Conservation (phyloP, 2,329 filamentous ascomycete genomes). For the Elsinoe ampelina region DNA sequence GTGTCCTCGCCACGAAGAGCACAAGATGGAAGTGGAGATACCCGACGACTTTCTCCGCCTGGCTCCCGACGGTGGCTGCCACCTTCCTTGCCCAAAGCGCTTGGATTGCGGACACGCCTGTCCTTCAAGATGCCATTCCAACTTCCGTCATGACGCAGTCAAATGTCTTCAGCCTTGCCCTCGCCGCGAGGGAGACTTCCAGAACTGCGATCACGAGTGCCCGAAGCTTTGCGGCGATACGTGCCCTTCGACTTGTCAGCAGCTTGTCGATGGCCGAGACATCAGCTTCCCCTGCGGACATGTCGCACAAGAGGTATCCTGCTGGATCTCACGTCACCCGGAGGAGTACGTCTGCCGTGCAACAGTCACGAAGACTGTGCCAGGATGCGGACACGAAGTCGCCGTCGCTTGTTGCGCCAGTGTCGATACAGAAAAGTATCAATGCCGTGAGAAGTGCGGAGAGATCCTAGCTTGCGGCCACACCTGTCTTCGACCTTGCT, state of each 20-base stretch:
- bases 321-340: slow-evolving; percentile 34
- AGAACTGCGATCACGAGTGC: slow-evolving; percentile 36
- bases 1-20: slow-evolving; percentile 53
- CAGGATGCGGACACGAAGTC: slow-evolving; percentile 48
- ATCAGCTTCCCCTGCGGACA: slow-evolving; percentile 26
- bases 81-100: slow-evolving; percentile 37
- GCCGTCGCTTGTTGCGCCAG: slow-evolving; percentile 42
- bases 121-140: slow-evolving; percentile 36
- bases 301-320: slow-evolving; percentile 18
- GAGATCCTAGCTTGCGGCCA: slow-evolving; percentile 49
- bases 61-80: slow-evolving; percentile 55
- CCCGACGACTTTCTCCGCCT: slow-evolving; percentile 50
- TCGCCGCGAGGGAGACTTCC: slow-evolving; percentile 19
- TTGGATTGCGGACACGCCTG: slow-evolving; percentile 40
- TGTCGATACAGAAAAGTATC: slow-evolving; percentile 33
- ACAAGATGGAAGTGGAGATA: slow-evolving; percentile 39
- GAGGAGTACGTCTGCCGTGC: slow-evolving; percentile 41
- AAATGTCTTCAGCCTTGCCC: slow-evolving; percentile 35
- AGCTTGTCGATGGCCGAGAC: slow-evolving; percentile 22
- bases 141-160: slow-evolving; percentile 33
- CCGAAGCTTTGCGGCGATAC: slow-evolving; percentile 29
- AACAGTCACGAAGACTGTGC: slow-evolving; percentile 40
- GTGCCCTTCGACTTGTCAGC: slow-evolving; percentile 22
- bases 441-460: slow-evolving; percentile 43
- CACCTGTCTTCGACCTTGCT: slow-evolving; percentile 43